Conservation (phyloP, 2,329 filamentous ascomycete species). For the Dothistroma septosporum region DNA sequence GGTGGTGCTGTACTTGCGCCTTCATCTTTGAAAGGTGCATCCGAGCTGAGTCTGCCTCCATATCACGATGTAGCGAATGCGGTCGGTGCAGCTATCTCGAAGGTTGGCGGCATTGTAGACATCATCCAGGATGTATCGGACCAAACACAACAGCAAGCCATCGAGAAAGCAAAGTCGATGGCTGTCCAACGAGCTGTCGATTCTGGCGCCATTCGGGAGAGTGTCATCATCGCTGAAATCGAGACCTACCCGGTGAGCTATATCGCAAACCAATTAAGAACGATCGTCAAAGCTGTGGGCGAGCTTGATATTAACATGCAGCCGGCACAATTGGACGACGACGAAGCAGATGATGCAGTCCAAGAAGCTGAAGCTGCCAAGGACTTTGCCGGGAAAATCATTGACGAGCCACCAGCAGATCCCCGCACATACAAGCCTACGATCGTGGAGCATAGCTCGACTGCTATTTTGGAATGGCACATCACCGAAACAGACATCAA, state of each 20-base stretch:
- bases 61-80: slow-evolving; percentile 57
- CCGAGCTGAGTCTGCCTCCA: slow-evolving; percentile 49
- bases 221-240: slow-evolving; percentile 45
- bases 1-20: slow-evolving; percentile 54
- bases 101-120: slow-evolving; percentile 52
- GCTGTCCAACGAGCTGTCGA: slow-evolving; percentile 38
- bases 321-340: slow-evolving; percentile 19
- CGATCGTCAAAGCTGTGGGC: slow-evolving; percentile 33
- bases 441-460: slow-evolving; percentile 37
- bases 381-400: slow-evolving; percentile 36
- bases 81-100: slow-evolving; percentile 57
- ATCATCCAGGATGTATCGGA: slow-evolving; percentile 46
- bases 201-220: slow-evolving; percentile 34
- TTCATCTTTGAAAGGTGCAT: slow-evolving; percentile 48
- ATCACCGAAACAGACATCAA: slow-evolving; percentile 55
- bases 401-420: slow-evolving; percentile 28
- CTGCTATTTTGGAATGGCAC: slow-evolving; percentile 51
- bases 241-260: slow-evolving; percentile 40
- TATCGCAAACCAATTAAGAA: slow-evolving; percentile 34
- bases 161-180: slow-evolving; percentile 37
- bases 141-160: slow-evolving; percentile 37
- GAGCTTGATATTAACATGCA: slow-evolving; percentile 30
- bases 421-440: slow-evolving; percentile 44
- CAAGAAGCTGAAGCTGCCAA: slow-evolving; percentile 17
- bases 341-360: slow-evolving; percentile 16